These are phyloP conservation scores for Allodekkera sacchari DNA, from an alignment of 805 yeast species.

Conservation along the genomic window DNA sequence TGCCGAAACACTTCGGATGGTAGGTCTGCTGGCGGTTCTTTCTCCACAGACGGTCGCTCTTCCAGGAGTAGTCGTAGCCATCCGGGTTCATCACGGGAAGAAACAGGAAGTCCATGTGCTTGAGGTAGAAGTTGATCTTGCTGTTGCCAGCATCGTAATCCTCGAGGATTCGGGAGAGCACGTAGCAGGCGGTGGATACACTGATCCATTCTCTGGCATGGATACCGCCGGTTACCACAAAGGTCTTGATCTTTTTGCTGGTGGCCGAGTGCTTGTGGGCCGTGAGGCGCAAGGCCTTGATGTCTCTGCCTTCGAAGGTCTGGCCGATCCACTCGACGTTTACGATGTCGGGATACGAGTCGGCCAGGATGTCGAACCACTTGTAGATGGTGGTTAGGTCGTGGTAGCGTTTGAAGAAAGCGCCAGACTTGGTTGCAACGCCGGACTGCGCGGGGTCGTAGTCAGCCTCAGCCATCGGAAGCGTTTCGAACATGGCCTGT, in stretches of 20 bases:
- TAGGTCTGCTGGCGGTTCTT: constrained; percentile 77
- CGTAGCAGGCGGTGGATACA: constrained; percentile 57
- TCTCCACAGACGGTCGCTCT: constrained; percentile 73
- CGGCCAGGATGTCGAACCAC: constrained; percentile 58
- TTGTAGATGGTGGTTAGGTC: constrained; percentile 59
- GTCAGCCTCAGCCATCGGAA: constrained; percentile 9
- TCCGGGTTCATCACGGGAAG: constrained; percentile 87
- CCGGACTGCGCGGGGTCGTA: constrained; percentile 1
- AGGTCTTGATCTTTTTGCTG: constrained; percentile 40
- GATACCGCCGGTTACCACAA: constrained; percentile 74
- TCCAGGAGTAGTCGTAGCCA: constrained; percentile 84
- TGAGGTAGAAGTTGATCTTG: constrained; percentile 38
- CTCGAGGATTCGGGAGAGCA: constrained; percentile 38
- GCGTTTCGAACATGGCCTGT: constrained; percentile 47
- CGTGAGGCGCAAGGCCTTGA: constrained; percentile 58
- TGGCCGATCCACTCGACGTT: constrained; percentile 60
- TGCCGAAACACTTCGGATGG: constrained; percentile 62
- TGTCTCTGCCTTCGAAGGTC: constrained; percentile 66
- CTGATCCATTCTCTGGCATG: constrained; percentile 92
- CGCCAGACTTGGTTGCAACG: constrained; percentile 26
- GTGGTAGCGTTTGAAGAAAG: constrained; percentile 66
- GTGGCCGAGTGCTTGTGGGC: constrained; percentile 30
- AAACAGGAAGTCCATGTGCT: constrained; percentile 61
- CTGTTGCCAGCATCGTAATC: constrained; percentile 33
- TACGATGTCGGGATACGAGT: constrained; percentile 59